Conservation (phyloP, 2,329 filamentous ascomycete species). For the Stagonosporopsis rhizophila region DNA sequence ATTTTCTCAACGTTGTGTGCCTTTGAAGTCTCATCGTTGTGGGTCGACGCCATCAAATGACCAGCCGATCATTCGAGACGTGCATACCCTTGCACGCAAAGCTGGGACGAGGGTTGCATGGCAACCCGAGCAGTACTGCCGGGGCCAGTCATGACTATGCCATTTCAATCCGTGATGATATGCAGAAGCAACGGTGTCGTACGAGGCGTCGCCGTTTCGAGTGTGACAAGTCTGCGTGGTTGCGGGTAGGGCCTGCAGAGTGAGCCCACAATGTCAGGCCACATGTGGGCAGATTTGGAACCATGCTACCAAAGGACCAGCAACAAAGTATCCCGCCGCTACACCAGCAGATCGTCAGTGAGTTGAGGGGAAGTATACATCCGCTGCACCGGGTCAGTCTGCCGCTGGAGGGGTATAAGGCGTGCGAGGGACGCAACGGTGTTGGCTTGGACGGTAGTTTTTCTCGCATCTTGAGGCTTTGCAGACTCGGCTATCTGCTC, state of each 20-base stretch:
- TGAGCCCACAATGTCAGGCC: conserved; percentile 18
- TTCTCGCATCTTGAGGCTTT: not conserved
- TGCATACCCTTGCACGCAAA: conserved; percentile 11
- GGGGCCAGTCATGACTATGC: not conserved
- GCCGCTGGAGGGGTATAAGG: not conserved
- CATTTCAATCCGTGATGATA: not conserved
- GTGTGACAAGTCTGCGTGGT: conserved; percentile 9
- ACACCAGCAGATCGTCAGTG: not conserved
- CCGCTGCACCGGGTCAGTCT: not conserved
- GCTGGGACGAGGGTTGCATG: conserved; percentile 11
- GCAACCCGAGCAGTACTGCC: conserved; percentile 1
- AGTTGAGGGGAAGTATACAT: not conserved
- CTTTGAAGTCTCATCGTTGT: conserved; percentile 3
- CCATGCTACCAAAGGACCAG: not conserved
- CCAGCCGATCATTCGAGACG: conserved; percentile 17
- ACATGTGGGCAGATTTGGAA: conserved; percentile 18
- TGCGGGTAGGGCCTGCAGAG: conserved; percentile 9
- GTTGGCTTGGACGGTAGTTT: not conserved
- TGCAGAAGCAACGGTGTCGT: conserved; percentile 8
- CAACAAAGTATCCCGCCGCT: conserved; percentile 1
- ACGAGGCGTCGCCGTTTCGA: conserved; percentile 11
- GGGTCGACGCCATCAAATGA: conserved; percentile 12
- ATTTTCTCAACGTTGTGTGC: conserved; percentile 4
- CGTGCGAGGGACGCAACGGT: not conserved
- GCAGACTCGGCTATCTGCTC: conserved; percentile 1